Evolutionary conservation across 495 filamentous ascomycete species (phyloP), one percentile per base, ranked within the genome.

Genomic region (Cercophora samala): DNA sequence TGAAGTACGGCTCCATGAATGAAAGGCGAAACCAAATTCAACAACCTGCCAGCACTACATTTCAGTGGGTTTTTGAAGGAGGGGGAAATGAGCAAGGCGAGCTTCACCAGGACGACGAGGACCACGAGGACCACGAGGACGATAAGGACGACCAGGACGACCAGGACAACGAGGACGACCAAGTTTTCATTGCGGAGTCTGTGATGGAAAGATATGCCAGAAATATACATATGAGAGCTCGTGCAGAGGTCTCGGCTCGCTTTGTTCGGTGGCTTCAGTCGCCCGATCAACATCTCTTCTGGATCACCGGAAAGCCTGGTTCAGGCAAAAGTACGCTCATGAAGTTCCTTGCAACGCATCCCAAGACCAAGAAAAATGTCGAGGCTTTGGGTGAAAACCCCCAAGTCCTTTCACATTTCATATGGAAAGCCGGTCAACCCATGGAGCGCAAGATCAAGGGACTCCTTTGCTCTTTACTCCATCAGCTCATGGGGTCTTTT

Each of bases 261-360:
- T 65, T 62, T 32, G 21, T 61, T 9, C 13, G 18, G 19, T 68
- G 62, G 66, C 25, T 53, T 1, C 23, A 32, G 24, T 62, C 37
- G 11, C 11, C 62, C n/a, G 5, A 62, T 5, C 17, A 32, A 15
- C 3, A 22, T 6, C 23, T 58, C 1, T 68, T 64, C 37, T 68
- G 66, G 66, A 65, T 68, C 3, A 32, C 29, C 26, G 68, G 68
- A 3, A 69, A 69, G 53, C 60, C 64, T 5, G 68, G 68, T 1
- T 69, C 68, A 2, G 68, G 68, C 11, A 69, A 69, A n/a, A 66
- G 64, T 61, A 69, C 68, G 0, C 19, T 69, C 6, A 69, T 69
- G 64, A 66, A 69, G 60, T 64, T 63, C 21, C 17, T 69, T n/a
- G 59, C 52, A 11, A 29, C 6, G 17, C 17, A 60, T 32, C 11